Percentiles rank a stretch among this genome's conserved stretches.
Evolutionary conservation across 441 rosid genomes (phyloP).

Genomic region (Pelargonium australe): DNA sequence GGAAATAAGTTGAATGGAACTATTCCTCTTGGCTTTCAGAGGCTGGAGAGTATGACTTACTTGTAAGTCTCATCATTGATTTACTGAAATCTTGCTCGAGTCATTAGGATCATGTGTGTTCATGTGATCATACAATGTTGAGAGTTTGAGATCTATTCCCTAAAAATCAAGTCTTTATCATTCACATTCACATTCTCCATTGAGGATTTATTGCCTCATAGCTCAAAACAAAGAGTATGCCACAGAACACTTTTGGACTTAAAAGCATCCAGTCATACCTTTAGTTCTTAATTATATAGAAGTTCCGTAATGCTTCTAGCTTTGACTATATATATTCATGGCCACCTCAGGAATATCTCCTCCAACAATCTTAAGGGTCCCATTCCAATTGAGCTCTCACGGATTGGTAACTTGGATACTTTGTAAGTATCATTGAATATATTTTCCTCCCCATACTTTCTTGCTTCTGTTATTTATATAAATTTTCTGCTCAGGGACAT

Average conservation of each 20-base stretch:
- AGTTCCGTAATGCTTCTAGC: background rate
- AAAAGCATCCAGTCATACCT: background rate
- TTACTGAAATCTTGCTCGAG: background rate
- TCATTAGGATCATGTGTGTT: background rate
- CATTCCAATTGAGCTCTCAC: slow-evolving; percentile 72
- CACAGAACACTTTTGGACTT: background rate
- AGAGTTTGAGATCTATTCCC: background rate
- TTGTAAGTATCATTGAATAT: slow-evolving; percentile 40
- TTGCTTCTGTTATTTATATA: slow-evolving; percentile 8
- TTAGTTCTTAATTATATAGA: background rate
- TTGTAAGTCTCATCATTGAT: slow-evolving; percentile 42
- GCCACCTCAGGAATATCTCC: slow-evolving; percentile 60
- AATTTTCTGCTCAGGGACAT: slow-evolving; percentile 53
- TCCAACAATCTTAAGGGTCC: slow-evolving; percentile 63
- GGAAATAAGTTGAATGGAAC: slow-evolving; percentile 70
- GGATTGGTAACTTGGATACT: slow-evolving; percentile 75
- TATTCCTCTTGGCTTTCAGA: slow-evolving; percentile 57
- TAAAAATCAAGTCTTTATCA: too few relatives aligned
- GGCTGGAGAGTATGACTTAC: slow-evolving; percentile 77
- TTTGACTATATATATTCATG: background rate
- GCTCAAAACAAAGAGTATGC: background rate
- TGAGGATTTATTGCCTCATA: background rate
- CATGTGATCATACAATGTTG: too few relatives aligned
- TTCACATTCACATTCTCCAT: background rate
- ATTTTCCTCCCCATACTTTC: background rate